These are phyloP conservation scores for Sambucus nigra DNA, from an alignment of 129 eudicot species.

Conservation along the genomic window DNA sequence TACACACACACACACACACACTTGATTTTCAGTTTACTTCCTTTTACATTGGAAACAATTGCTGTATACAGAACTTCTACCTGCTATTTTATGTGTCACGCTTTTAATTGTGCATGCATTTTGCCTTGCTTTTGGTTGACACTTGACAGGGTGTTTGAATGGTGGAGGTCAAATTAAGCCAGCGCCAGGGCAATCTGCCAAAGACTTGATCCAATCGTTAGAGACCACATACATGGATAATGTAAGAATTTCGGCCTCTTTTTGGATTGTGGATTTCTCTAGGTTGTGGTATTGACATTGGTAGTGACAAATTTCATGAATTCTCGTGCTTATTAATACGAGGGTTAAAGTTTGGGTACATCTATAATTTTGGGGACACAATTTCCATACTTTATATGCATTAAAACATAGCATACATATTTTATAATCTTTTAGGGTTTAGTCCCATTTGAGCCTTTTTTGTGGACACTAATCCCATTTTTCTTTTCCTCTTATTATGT, in stretches of 20 bases:
- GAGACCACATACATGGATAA: conserved; percentile 59
- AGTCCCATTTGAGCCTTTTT: too few relatives aligned
- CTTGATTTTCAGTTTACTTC: neutral
- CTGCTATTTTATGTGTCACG: neutral
- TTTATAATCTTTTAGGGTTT: too few relatives aligned
- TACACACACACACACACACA: neutral
- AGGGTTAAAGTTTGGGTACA: neutral
- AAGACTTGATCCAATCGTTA: conserved; percentile 69
- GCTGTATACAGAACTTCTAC: neutral
- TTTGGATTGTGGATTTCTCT: neutral
- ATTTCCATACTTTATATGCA: neutral
- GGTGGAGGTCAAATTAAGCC: conserved; percentile 98
- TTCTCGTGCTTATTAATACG: neutral
- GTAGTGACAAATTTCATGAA: neutral
- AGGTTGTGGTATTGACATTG: neutral
- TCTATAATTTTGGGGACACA: neutral
- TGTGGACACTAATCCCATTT: neutral
- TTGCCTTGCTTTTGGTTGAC: neutral
- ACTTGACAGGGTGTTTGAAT: conserved; percentile 69
- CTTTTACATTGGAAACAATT: neutral
- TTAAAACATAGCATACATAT: too few relatives aligned
- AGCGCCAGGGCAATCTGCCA: conserved; percentile 72
- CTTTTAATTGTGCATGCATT: neutral
- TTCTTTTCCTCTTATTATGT: too few relatives aligned
- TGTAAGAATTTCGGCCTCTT: conserved; percentile 29